These are phyloP conservation scores for Lentinula raphanica DNA, from an alignment of 768 basidiomycete species.

Conservation along the genomic window DNA sequence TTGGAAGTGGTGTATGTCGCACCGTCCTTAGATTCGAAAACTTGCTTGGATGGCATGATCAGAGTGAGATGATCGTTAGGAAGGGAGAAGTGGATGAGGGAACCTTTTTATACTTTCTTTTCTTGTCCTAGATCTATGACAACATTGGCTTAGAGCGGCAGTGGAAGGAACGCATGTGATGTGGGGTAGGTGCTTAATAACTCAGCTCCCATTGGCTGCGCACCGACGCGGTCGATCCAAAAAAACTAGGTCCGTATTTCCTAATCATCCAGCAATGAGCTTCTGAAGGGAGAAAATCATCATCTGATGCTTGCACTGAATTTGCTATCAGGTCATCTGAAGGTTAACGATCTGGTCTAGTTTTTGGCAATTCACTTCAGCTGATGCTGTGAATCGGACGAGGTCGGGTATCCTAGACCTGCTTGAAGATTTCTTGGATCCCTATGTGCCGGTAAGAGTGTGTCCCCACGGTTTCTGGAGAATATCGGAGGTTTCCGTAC, in stretches of 20 bases:
- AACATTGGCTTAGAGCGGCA: not conserved
- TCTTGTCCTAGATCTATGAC: not conserved
- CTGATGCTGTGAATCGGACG: not conserved
- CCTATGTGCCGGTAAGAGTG: not conserved
- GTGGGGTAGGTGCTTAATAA: not conserved
- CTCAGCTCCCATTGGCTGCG: not conserved
- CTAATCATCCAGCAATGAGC: not conserved
- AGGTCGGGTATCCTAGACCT: not conserved
- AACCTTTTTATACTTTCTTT: not conserved
- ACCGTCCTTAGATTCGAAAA: constrained; percentile 47
- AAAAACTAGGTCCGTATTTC: not conserved
- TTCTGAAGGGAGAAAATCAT: not conserved
- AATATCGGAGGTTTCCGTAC: not conserved
- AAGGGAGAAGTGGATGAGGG: not conserved
- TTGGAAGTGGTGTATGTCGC: constrained; percentile 82
- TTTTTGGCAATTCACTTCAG: not conserved
- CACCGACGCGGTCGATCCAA: not conserved
- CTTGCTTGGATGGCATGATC: constrained; percentile 62
- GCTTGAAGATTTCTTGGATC: not conserved
- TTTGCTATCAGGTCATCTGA: not conserved
- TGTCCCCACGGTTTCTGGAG: not conserved
- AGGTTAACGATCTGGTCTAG: not conserved
- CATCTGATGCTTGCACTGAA: not conserved
- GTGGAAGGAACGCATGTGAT: not conserved
- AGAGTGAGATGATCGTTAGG: not conserved